Base-by-base conservation (phyloP, 306 rosid species). In the Dryas drummondii region DNA sequence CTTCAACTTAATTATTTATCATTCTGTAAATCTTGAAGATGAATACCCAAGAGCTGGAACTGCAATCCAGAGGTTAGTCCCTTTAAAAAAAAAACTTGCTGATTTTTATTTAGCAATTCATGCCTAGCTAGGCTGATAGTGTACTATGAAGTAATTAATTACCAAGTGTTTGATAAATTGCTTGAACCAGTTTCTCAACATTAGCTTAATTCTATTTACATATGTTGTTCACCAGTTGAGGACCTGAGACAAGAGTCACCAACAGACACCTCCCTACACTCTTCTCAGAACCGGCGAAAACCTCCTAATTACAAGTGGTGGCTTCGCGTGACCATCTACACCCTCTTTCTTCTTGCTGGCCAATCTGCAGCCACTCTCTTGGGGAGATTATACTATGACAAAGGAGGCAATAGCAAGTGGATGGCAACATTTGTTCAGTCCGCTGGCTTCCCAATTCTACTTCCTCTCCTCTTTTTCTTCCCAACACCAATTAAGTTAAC, bases 361-460 rank as follows among this genome's bases (percentile, higher is more conserved):
- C 91, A 90, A 84, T 82, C 90, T 68, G 69, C 85, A 60, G 90
- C 90, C 12, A 84, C 76, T 8, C 88, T 87, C 41, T 70, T 90
- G 74, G 90, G 91, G 68, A 61, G 87, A 54, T 70, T 90, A 48
- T 90, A 90, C 70, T 89, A 80, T 76, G 91, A 85, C 75, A 74
- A 84, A 54, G 91, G 91, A 61, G 91, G 94, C 45, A 82, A 85
- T 17, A 90, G 94, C 73, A 85, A 85, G 84, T 90, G 96, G 91
- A 84, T 90, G 87, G 84, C 87, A 55, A 86, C 96, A 5, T 74
- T 90, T 22, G 92, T 86, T 79, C 89, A 90, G 73, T 86, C 96
- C 15, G 88, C 84, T 9, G 96, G 96, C 67, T 90, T 90, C 77
- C 92, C 92, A 4, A 0, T 86, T 75, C 70, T 90, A n/a, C 9